Evolutionary conservation across 495 filamentous ascomycete genomes (phyloP).

Genomic region (Hyaloscypha bicolor): DNA sequence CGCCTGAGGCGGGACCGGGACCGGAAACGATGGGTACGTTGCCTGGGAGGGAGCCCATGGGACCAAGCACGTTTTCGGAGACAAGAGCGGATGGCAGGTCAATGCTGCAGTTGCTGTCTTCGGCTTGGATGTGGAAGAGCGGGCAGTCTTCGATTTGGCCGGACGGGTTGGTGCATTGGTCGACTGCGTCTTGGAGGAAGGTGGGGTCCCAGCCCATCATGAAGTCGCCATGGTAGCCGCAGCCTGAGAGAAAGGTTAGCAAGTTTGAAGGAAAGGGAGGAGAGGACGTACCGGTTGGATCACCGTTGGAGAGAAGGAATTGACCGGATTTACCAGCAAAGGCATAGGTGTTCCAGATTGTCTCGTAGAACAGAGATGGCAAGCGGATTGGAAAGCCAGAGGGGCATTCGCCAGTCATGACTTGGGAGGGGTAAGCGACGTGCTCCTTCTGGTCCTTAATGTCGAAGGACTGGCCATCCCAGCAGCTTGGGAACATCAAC

Average conservation of each 20-base stretch:
- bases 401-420: conserved; percentile 79
- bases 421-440: conserved; percentile 74
- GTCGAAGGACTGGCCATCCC: conserved; percentile 63
- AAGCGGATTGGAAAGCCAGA: conserved; percentile 68
- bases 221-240: conserved; percentile 68
- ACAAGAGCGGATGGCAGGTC: conserved; percentile 43
- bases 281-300: conserved; percentile 60
- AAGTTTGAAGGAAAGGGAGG: conserved; percentile 2
- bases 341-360: conserved; percentile 76
- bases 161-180: conserved; percentile 55
- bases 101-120: conserved; percentile 47
- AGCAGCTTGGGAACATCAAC: conserved; percentile 73
- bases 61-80: conserved; percentile 42
- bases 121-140: conserved; percentile 57
- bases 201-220: conserved; percentile 75
- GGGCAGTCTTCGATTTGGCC: conserved; percentile 58
- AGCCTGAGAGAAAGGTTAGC: conserved; percentile 13
- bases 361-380: conserved; percentile 82
- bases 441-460: conserved; percentile 48
- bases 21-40: conserved; percentile 53
- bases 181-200: conserved; percentile 64
- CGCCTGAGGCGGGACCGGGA: conserved; percentile 48
- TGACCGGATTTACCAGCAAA: conserved; percentile 68
- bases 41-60: conserved; percentile 50
- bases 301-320: conserved; percentile 84